Evolutionary conservation across 2,329 filamentous ascomycete species (phyloP), one percentile per base, ranked within the genome.

Genomic region (Ophiostoma sp.): DNA sequence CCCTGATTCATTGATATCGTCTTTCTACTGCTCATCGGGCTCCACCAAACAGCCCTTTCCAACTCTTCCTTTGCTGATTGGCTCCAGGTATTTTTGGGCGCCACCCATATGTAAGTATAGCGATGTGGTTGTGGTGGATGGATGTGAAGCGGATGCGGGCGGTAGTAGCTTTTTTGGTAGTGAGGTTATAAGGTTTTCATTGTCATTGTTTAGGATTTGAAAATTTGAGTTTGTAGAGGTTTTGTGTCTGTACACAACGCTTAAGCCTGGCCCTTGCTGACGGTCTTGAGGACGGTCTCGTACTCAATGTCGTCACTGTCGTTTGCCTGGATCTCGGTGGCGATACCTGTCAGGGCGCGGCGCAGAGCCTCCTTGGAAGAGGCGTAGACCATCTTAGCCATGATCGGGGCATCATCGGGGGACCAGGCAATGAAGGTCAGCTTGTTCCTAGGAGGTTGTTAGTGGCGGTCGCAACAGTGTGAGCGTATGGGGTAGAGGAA

Each of bases 361-460:
- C 94, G 95, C 78, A 96, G 88, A 74, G 92, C 91, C 79, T 95
- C 92, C 87, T 95, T 96, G 83, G 93, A 96, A 70, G 93, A 93
- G 79, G 93, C 92, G 87, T 95, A 96, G 83, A 94, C 88, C 93
- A 96, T 96, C 88, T 94, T 94, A 84, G 91, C 88, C 93, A 91
- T 91, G 83, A 94, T 87, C 77, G 88, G 85, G 77, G 93, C 92
- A 87, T 94, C 90, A 89, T 96, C 92, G 74, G 92, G 92, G 76
- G 91, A 92, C 92, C 92, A 95, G 78, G 90, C 87, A 78, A 94
- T 90, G 85, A 94, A 93, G 80, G 89, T 89, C 79, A 94, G 90
- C 87, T 94, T 94, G 89, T 89, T 93, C 85, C 70, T 52, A 50
- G 19, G 11, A 48, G 28, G 31, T 3, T 17, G 39, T 68, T n/a